Base-by-base conservation (phyloP, 306 rosid genomes). In the Heteromeles arbutifolia region DNA sequence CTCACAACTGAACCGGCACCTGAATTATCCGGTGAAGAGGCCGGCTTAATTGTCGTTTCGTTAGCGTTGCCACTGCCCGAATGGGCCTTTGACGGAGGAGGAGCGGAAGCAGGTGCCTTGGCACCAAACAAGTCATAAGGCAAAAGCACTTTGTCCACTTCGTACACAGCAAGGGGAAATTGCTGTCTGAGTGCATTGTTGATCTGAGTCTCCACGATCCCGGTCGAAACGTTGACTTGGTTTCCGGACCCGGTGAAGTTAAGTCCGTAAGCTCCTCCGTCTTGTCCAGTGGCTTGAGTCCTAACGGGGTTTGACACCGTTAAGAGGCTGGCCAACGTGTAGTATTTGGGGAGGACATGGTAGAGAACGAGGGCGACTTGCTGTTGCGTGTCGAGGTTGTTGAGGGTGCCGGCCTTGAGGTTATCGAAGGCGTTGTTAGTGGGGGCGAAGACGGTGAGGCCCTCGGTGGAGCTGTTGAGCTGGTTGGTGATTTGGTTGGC, bases 231-330 rank as follows among this genome's bases (percentile, higher is more conserved):
- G 28, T 94, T 94, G 14, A 94, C 87, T 66, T 94, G 97, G 72
- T 87, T 88, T 7, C 90, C 88, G 9, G 88, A 87, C 26, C 93
- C 86, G 12, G 89, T 75, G 85, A 94, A 91, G 84, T 90, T 80
- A 7, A 94, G 90, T 1, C 95, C 98, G 88, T 92, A 92, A 0
- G 76, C 18, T 2, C 90, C 90, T 4, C 81, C 68, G 1, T 25
- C 62, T 8, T 44, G 73, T 12, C 24, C 82, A 0, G 88, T 43
- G 65, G 86, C 90, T 31, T 89, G 87, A 0, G 98, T 94, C 41
- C 93, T 82, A 13, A 88, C 96, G 0, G 98, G 98, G 79, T 94
- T 94, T 34, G 88, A 79, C 2, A 94, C 96, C 0, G 97, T 94
- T 11, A 64, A 64, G 15, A 94, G 77, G 17, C 85, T 76, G 0